phyloP scores from a whole-genome alignment of 495 filamentous ascomycete species.

The Tuber borchii region DNA sequence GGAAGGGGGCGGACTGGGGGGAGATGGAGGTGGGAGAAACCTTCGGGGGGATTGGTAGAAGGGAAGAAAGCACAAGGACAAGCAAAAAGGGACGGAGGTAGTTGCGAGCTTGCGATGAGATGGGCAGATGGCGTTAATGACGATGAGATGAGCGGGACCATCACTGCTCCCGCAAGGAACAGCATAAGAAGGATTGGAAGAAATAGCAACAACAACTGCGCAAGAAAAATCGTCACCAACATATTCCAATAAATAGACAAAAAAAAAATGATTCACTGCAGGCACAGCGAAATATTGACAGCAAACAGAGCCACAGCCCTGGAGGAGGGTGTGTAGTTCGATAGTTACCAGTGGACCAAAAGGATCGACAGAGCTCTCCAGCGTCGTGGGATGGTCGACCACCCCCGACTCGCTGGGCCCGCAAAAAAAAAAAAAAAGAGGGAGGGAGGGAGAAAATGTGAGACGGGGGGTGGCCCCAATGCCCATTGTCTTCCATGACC shows the following conservation, averaged over 20 bases:
- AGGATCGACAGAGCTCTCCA: slow-evolving; percentile 1
- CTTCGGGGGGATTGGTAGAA: slow-evolving; percentile 2
- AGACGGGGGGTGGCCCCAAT: not conserved
- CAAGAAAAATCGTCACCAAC: not conserved
- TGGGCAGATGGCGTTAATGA: no score
- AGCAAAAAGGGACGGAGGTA: slow-evolving; percentile 10
- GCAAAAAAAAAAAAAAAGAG: not conserved
- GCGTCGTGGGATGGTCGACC: not conserved
- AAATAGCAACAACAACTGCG: not conserved
- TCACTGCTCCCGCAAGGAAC: not conserved
- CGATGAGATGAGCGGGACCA: slow-evolving; percentile 1
- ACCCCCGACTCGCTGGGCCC: slow-evolving; percentile 1
- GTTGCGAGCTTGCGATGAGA: slow-evolving; percentile 5
- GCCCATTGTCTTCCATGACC: not conserved
- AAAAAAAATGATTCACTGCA: not conserved
- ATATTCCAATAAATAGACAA: not conserved
- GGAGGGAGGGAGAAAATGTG: not conserved
- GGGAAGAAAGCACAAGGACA: slow-evolving; percentile 9
- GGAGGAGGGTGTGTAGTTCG: not conserved
- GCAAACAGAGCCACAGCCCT: not conserved
- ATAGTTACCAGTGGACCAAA: slow-evolving; percentile 1
- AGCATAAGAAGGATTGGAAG: not conserved
- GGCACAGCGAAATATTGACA: not conserved
- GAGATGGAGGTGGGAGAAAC: not conserved
- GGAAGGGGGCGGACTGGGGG: slow-evolving; percentile 15